Evolutionary conservation across 2,329 filamentous ascomycete genomes (phyloP), one percentile per base, ranked within the genome.

Genomic region (Botrytis pseudocinerea): DNA sequence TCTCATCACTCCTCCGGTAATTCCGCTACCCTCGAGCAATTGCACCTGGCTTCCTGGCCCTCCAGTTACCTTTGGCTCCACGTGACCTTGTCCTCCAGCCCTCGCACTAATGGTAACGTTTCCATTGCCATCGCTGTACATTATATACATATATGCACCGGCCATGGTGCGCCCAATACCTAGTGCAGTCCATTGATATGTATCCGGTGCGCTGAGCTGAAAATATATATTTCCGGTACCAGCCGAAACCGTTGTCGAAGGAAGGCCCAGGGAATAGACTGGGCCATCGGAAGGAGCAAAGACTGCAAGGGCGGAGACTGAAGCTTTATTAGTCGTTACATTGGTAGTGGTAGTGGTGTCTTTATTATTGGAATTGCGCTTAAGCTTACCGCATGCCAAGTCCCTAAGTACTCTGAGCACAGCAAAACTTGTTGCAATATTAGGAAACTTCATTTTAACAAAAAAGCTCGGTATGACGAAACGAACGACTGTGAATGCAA

Each of bases 131-230:
- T 85, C 84, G 8, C 86, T 83, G 78, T 90, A 90, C 40, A 89
- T 83, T 57, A 90, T 81, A 78, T 90, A 90, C 71, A 90, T 90
- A 76, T 87, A 88, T 8, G 88, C 80, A 42, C 85, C 86, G 9
- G 81, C 76, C 89, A 90, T 91, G 48, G 80, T 76, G 4, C 75
- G 81, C 40, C 89, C 89, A 78, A 89, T 87, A 4, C 87, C 89
- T 4, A 90, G 79, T 7, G 83, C 86, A 28, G 88, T 83, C 86
- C 87, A 91, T 82, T 85, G 79, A 77, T 87, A 85, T 5, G 79
- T 82, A 40, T 83, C 85, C 0, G 88, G 87, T 5, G 86, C 87
- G 57, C 83, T 84, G 71, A 91, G 82, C 71, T 88, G 87, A 78
- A 90, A 85, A 79, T 85, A 90, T 72, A 91, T 85, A 1, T 85